Conservation (phyloP, 2,329 filamentous ascomycete species). For the Calcarisporium arbuscula region DNA sequence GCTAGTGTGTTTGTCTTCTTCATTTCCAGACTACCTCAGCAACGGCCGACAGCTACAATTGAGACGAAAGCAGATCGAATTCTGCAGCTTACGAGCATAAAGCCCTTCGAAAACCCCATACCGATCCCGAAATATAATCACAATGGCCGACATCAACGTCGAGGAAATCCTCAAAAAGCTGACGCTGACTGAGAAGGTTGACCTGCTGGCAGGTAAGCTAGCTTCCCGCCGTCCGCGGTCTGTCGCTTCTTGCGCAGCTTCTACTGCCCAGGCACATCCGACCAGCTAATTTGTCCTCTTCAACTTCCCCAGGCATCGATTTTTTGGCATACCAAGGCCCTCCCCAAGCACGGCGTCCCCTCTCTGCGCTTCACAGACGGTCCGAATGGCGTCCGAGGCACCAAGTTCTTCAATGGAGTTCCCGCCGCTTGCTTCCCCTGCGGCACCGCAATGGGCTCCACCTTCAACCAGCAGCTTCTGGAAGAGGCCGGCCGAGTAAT, state of each 20-base stretch:
- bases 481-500: conserved; percentile 44
- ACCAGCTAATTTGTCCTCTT: not conserved
- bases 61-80: too few species aligned
- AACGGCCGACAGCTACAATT: too few species aligned
- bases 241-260: not conserved
- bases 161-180: conserved; percentile 49
- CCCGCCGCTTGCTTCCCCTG: conserved; percentile 56
- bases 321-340: conserved; percentile 63
- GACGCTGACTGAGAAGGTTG: conserved; percentile 44
- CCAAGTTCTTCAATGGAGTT: conserved; percentile 60
- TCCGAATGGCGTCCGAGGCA: conserved; percentile 63
- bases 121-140: not conserved
- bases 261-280: too few species aligned
- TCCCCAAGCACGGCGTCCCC: conserved; percentile 55
- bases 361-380: conserved; percentile 62
- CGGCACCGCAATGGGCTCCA: conserved; percentile 50
- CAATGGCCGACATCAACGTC: conserved; percentile 47
- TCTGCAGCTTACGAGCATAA: too few species aligned
- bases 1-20: too few species aligned
- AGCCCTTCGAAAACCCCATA: too few species aligned
- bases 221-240: not conserved
- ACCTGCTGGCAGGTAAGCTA: conserved; percentile 43
- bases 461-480: conserved; percentile 49
- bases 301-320: conserved; percentile 43
- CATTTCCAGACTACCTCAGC: too few species aligned